Base-by-base conservation (phyloP, 1,284 basidiomycete genomes). In the Ceratobasidium papillatum region DNA sequence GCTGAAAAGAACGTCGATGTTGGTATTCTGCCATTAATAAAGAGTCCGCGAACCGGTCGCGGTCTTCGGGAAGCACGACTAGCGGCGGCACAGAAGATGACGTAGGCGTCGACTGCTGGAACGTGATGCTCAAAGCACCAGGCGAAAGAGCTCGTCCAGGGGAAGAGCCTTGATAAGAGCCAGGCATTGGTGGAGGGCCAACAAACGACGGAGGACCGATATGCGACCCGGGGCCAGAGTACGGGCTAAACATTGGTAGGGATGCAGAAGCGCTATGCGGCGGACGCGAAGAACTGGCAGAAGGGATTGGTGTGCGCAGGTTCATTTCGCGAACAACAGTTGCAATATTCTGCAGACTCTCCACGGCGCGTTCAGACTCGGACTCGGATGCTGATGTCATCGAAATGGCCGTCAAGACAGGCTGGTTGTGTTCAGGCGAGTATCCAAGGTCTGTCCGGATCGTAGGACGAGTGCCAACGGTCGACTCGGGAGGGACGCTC, bases 1-100 rank as follows among this genome's bases (percentile, higher is more conserved):
- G 22, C 3, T 49, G 63, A 38, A 68, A 56, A 34, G 65, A 68
- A 17, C 49, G 65, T 68, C 17, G 36, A 9, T 59, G 56, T 19
- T 38, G 56, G 27, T 68, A 56, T 43, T 56, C 65, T 25, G 65
- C 65, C 7, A 38, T 27, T 19, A 68, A 52, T 27, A 68, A 51
- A 49, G 49, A 54, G 22, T 68, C 51, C 65, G 65, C 65, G 51
- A 68, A 68, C 65, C 65, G 25, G 65, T 68, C 51, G 51, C 65
- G 65, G 51, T 68, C 51, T 34, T n/a, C 51, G 17, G 49, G 51
- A 17, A 19, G 65, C n/a, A 68, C 65, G 45, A 68, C 65, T 36
- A 68, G 49, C 25, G 65, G 65, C n/a, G 65, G 65, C 32, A 56
- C 43, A 12, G 47, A 30, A n/a, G 65, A 56, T 7, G 30, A 27